phyloP scores from a whole-genome alignment of 768 basidiomycete species.

The Trametes meyenii region DNA sequence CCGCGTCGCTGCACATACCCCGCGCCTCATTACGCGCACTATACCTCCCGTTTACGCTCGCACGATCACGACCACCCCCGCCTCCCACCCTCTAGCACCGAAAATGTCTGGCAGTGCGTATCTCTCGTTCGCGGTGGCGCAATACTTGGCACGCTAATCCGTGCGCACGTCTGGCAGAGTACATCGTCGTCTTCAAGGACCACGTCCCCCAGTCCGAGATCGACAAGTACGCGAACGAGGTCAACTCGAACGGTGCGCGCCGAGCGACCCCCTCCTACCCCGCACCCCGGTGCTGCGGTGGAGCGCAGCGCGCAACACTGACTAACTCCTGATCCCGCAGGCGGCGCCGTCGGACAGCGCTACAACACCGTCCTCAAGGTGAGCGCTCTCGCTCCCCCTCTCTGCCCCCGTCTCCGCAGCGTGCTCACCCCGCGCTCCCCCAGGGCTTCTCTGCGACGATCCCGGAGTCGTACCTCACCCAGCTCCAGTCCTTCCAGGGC shows the following conservation, averaged over 20 bases:
- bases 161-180: slow-evolving; percentile 39
- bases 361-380: slow-evolving; percentile 47
- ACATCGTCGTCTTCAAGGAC: slow-evolving; percentile 60
- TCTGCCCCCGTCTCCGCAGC: not conserved
- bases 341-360: slow-evolving; percentile 45
- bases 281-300: not conserved
- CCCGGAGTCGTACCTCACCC: slow-evolving; percentile 34
- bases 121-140: not conserved
- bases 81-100: not conserved
- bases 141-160: not conserved
- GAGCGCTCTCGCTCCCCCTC: not conserved
- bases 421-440: not conserved
- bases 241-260: slow-evolving; percentile 42
- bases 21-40: not conserved
- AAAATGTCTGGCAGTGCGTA: slow-evolving; percentile 30
- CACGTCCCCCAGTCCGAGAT: slow-evolving; percentile 44
- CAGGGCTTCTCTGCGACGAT: slow-evolving; percentile 51
- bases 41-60: not conserved
- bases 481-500: slow-evolving; percentile 38
- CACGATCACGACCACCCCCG: slow-evolving; percentile 7
- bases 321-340: slow-evolving; percentile 25
- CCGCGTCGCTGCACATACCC: slow-evolving; percentile 3
- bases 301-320: not conserved
- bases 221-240: slow-evolving; percentile 42
- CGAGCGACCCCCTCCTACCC: not conserved